phyloP scores from a whole-genome alignment of 441 rosid species.

The Cnidoscolus chayamansa region DNA sequence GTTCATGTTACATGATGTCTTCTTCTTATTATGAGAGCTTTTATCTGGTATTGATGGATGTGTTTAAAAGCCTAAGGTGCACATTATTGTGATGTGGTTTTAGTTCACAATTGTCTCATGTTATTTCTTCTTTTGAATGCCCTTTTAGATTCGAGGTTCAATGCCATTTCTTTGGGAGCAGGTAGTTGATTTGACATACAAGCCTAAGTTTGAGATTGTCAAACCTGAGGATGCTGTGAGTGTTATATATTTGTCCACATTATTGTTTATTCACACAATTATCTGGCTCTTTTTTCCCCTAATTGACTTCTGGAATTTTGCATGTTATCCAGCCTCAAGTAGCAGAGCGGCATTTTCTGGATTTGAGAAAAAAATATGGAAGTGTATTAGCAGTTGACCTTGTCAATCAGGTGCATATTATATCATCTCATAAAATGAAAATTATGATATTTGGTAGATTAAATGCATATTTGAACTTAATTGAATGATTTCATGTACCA shows the following conservation, averaged over 20 bases:
- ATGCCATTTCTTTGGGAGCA: slow-evolving; percentile 86
- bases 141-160: slow-evolving; percentile 75
- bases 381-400: slow-evolving; percentile 80
- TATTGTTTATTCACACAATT: slow-evolving; percentile 17
- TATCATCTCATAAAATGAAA: slow-evolving; percentile 13
- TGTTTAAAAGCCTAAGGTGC: slow-evolving; percentile 6
- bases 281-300: not conserved
- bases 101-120: slow-evolving; percentile 9
- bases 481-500: not conserved
- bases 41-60: not conserved
- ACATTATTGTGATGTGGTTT: not conserved
- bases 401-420: slow-evolving; percentile 65
- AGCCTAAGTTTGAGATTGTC: slow-evolving; percentile 88
- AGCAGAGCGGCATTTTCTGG: slow-evolving; percentile 90
- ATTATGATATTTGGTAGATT: slow-evolving; percentile 11
- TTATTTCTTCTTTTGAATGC: slow-evolving; percentile 18
- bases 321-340: slow-evolving; percentile 54
- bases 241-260: slow-evolving; percentile 18
- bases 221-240: slow-evolving; percentile 91
- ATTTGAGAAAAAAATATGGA: slow-evolving; percentile 88
- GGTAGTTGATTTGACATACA: slow-evolving; percentile 65
- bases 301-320: slow-evolving; percentile 12
- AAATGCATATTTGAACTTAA: not conserved
- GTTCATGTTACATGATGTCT: slow-evolving; percentile 5
- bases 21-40: not conserved